These are phyloP conservation scores for Diaporthe sp. DNA, from an alignment of 2,329 filamentous ascomycete genomes.

Conservation along the genomic window DNA sequence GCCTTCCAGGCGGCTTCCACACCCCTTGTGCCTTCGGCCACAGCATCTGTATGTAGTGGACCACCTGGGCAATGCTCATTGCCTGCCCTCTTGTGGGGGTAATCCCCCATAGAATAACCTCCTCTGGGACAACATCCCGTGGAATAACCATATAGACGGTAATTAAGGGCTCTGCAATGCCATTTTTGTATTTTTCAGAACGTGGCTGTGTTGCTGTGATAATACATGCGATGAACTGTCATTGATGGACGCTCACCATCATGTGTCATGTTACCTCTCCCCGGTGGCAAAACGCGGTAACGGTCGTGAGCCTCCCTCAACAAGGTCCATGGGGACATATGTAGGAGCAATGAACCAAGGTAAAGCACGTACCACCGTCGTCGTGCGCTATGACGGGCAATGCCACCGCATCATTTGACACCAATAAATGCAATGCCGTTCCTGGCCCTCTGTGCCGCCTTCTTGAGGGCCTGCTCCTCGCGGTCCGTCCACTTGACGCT, in stretches of 20 bases:
- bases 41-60: background rate
- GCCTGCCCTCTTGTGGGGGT: too few species aligned
- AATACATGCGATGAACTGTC: background rate
- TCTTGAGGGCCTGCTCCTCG: constrained; percentile 71
- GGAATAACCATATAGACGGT: background rate
- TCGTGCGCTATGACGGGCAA: background rate
- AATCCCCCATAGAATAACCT: background rate
- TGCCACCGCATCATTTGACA: constrained; percentile 61
- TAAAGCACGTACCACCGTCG: background rate
- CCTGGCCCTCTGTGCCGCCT: constrained; percentile 66
- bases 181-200: background rate
- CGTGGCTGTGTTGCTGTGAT: background rate
- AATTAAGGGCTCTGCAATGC: background rate
- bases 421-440: constrained; percentile 73
- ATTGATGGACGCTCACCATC: background rate
- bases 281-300: background rate
- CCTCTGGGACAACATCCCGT: background rate
- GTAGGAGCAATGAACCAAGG: background rate
- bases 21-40: background rate
- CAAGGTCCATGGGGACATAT: background rate
- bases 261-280: background rate
- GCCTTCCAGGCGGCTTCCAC: background rate
- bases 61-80: too few species aligned
- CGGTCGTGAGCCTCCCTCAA: background rate
- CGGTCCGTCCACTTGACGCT: constrained; percentile 75